A percentile compares a stretch with the other conserved stretches of the same genome.
phyloP scores from a whole-genome alignment of 2,329 filamentous ascomycete species.

The Phaeoacremonium minimum region DNA sequence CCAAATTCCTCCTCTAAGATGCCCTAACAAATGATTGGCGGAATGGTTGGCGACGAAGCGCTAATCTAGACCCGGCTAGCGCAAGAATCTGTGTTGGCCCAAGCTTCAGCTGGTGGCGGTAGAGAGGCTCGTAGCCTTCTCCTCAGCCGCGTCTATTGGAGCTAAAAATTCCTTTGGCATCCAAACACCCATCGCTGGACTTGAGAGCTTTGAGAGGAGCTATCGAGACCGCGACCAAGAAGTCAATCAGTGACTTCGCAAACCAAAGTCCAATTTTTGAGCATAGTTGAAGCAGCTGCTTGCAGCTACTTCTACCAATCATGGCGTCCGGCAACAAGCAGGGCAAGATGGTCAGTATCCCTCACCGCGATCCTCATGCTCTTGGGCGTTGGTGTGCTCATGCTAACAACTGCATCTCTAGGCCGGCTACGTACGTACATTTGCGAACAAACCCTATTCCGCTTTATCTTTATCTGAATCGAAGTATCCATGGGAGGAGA shows the following conservation, averaged over 20 bases:
- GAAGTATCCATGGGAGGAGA: not conserved
- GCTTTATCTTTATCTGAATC: not conserved
- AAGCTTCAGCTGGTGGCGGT: constrained; percentile 6
- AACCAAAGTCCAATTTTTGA: constrained; percentile 39
- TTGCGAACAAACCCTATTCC: constrained; percentile 15
- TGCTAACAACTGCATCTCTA: constrained; percentile 57
- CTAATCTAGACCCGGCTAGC: not conserved
- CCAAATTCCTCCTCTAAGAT: too few relatives aligned
- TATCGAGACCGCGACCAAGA: constrained; percentile 31
- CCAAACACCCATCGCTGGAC: constrained; percentile 31
- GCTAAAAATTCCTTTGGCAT: constrained; percentile 12
- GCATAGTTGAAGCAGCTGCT: constrained; percentile 32
- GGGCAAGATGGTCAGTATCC: constrained; percentile 91
- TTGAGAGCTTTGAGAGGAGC: constrained; percentile 32
- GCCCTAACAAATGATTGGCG: not conserved
- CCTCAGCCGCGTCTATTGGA: constrained; percentile 8
- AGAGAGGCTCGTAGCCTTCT: constrained; percentile 4
- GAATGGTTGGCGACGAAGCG: not conserved
- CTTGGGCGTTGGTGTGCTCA: constrained; percentile 45
- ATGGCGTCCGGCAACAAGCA: constrained; percentile 85
- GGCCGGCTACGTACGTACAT: constrained; percentile 65
- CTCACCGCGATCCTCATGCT: constrained; percentile 26
- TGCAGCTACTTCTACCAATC: constrained; percentile 38
- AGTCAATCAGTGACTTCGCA: constrained; percentile 29
- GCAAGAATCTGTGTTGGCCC: constrained; percentile 12